phyloP scores from a whole-genome alignment of 2,329 filamentous ascomycete genomes.

The Penicillium sp. region DNA sequence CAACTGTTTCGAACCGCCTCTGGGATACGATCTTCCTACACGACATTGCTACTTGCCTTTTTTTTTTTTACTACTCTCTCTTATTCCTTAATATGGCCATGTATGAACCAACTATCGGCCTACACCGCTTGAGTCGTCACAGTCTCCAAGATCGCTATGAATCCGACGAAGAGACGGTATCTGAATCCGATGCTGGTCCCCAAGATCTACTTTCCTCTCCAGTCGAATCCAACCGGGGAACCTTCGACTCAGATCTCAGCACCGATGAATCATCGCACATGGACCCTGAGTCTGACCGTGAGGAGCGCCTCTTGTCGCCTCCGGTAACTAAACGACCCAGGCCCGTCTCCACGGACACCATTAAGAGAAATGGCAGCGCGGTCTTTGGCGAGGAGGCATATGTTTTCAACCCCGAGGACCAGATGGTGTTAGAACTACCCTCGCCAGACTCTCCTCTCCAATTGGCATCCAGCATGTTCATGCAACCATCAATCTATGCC shows the following conservation, averaged over 20 bases:
- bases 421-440: conserved; percentile 35
- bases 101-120: conserved; percentile 30
- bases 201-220: conserved; percentile 36
- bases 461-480: conserved; percentile 30
- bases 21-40: background rate
- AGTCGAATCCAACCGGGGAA: conserved; percentile 23
- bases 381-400: conserved; percentile 34
- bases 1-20: background rate
- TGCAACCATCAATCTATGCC: conserved; percentile 33
- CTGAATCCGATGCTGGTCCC: conserved; percentile 37
- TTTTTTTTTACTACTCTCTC: background rate
- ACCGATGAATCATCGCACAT: conserved; percentile 30
- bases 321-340: conserved; percentile 27
- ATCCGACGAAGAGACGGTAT: conserved; percentile 42
- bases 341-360: conserved; percentile 37
- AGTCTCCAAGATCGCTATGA: conserved; percentile 38
- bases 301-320: conserved; percentile 24
- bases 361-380: conserved; percentile 35
- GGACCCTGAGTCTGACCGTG: conserved; percentile 25
- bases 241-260: conserved; percentile 34
- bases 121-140: conserved; percentile 34
- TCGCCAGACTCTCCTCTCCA: conserved; percentile 30
- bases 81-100: conserved; percentile 21
- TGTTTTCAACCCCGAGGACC: conserved; percentile 35
- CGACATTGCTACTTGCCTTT: background rate